phyloP scores from a whole-genome alignment of 768 basidiomycete species.

The Kwoniella shandongensis region DNA sequence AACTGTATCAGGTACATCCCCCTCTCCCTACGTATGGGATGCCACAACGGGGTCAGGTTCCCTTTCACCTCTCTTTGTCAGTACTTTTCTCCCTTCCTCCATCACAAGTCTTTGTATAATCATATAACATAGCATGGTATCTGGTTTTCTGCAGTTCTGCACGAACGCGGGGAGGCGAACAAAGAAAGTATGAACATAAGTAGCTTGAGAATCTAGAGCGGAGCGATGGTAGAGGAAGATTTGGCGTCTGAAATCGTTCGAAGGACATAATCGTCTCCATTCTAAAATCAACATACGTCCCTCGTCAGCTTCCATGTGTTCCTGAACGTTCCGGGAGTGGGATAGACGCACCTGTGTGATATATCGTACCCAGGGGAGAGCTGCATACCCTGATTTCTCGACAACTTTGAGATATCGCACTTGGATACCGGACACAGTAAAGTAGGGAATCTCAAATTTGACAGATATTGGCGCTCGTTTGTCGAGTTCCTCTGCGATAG shows the following conservation, averaged over 20 bases:
- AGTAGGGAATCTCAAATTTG: constrained; percentile 98
- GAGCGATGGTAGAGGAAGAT: constrained; percentile 48
- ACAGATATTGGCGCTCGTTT: constrained; percentile 93
- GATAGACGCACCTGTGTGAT: constrained; percentile 64
- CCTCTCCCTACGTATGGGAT: too few relatives aligned
- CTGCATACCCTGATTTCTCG: constrained; percentile 87
- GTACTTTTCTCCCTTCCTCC: too few relatives aligned
- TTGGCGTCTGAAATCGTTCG: constrained; percentile 52
- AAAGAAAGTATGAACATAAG: too few relatives aligned
- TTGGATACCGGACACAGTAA: constrained; percentile 97
- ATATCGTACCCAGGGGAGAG: constrained; percentile 88
- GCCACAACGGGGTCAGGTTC: too few relatives aligned
- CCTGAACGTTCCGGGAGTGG: not conserved
- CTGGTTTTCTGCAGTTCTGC: too few relatives aligned
- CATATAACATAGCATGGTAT: too few relatives aligned
- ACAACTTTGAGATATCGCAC: constrained; percentile 98
- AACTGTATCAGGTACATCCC: too few relatives aligned
- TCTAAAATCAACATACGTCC: constrained; percentile 30
- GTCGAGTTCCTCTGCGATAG: constrained; percentile 65
- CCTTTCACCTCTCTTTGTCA: too few relatives aligned
- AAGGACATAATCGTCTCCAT: constrained; percentile 55
- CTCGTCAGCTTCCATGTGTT: constrained; percentile 2
- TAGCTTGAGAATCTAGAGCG: constrained; percentile 36
- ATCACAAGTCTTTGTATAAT: too few relatives aligned
- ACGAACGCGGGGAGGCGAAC: too few relatives aligned